Conservation (phyloP, 2,329 filamentous ascomycete species). For the Bipolaris victoriae region DNA sequence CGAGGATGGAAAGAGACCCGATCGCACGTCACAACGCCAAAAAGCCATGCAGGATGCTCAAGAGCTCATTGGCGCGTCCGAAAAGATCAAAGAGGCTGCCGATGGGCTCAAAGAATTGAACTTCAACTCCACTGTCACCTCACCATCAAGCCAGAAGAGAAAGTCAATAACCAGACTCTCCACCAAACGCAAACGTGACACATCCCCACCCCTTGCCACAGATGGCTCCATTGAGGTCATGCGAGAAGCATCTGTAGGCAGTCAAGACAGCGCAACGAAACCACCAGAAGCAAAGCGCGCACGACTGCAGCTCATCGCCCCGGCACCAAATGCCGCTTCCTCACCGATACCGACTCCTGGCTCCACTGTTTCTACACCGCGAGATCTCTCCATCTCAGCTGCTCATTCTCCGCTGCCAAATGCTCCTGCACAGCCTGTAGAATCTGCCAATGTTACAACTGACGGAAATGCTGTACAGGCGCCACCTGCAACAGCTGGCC, state of each 20-base stretch:
- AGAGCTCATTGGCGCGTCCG: slow-evolving; percentile 45
- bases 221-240: slow-evolving; percentile 23
- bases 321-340: slow-evolving; percentile 15
- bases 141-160: slow-evolving; percentile 30
- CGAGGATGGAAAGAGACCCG: slow-evolving; percentile 78
- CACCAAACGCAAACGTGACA: slow-evolving; percentile 64
- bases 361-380: slow-evolving; percentile 19
- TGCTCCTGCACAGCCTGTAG: slow-evolving; percentile 20
- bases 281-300: slow-evolving; percentile 42
- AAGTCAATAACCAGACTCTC: slow-evolving; percentile 31
- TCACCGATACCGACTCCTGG: slow-evolving; percentile 21
- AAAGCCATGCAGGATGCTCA: slow-evolving; percentile 55
- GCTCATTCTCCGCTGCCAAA: slow-evolving; percentile 23
- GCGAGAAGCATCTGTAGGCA: slow-evolving; percentile 33
- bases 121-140: slow-evolving; percentile 31
- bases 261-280: slow-evolving; percentile 34
- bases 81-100: slow-evolving; percentile 44
- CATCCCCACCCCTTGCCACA: slow-evolving; percentile 43
- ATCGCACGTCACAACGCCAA: slow-evolving; percentile 65
- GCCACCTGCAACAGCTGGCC: slow-evolving; percentile 55
- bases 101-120: slow-evolving; percentile 44
- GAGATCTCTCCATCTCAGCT: slow-evolving; percentile 14
- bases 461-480: slow-evolving; percentile 40
- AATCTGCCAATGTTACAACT: slow-evolving; percentile 26
- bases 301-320: slow-evolving; percentile 28